These are phyloP conservation scores for Venustampulla echinocandica DNA, from an alignment of 495 filamentous ascomycete species.

Conservation along the genomic window DNA sequence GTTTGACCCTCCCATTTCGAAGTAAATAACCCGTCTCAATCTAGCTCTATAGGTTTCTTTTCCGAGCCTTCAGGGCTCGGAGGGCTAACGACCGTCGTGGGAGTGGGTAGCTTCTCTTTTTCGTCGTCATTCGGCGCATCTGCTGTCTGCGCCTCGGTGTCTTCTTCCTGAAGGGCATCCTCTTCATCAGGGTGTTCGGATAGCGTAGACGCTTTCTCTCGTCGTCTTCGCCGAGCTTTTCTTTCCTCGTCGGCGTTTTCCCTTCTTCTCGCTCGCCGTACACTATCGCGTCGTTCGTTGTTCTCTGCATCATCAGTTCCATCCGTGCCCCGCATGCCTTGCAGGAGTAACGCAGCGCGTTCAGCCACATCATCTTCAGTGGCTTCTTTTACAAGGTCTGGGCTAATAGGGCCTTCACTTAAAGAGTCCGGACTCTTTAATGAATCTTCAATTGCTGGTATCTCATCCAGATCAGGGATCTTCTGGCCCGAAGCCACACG, in stretches of 20 bases:
- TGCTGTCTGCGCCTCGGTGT: constrained; percentile 17
- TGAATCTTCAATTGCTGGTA: constrained; percentile 35
- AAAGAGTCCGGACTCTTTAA: constrained; percentile 16
- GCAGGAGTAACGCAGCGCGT: constrained; percentile 72
- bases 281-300: constrained; percentile 45
- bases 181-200: constrained; percentile 30
- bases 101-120: constrained; percentile 16
- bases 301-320: constrained; percentile 47
- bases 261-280: constrained; percentile 49
- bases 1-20: too few relatives aligned
- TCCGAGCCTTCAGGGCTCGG: constrained; percentile 34
- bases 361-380: constrained; percentile 63
- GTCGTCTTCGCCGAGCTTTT: constrained; percentile 46
- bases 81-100: constrained; percentile 33
- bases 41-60: constrained; percentile 27
- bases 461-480: constrained; percentile 59
- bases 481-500: constrained; percentile 80
- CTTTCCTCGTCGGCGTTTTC: constrained; percentile 67
- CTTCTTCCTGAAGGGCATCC: constrained; percentile 38
- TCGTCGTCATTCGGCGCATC: constrained; percentile 22
- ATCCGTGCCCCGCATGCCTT: constrained; percentile 62
- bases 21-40: too few relatives aligned
- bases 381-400: constrained; percentile 23
- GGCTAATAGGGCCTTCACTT: constrained; percentile 21
- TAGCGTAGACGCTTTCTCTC: constrained; percentile 38